These are phyloP conservation scores for Heracleum sosnowskyi DNA, from an alignment of 129 eudicot genomes.

Conservation along the genomic window DNA sequence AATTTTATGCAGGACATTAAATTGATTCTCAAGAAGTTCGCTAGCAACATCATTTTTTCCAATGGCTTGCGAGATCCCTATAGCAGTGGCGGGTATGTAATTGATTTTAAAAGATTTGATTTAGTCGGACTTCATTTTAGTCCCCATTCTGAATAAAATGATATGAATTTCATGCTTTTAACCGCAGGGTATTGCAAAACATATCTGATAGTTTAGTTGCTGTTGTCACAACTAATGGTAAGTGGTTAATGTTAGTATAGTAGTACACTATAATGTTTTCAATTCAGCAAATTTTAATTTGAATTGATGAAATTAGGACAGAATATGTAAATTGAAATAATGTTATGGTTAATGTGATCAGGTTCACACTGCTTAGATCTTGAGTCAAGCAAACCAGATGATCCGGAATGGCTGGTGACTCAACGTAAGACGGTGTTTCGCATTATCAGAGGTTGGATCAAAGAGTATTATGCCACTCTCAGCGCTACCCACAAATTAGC, in stretches of 20 bases:
- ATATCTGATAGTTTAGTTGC: slow-evolving; percentile 45
- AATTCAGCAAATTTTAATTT: too few species aligned
- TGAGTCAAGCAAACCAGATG: too few species aligned
- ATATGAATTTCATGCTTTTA: background rate
- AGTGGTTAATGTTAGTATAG: too few species aligned
- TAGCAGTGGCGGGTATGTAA: slow-evolving; percentile 66
- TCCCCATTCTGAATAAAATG: too few species aligned
- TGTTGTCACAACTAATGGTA: slow-evolving; percentile 43
- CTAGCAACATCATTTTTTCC: slow-evolving; percentile 83
- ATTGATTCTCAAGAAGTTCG: slow-evolving; percentile 45
- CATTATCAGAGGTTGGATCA: slow-evolving; percentile 37
- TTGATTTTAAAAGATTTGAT: background rate
- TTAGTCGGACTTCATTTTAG: background rate
- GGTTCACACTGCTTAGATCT: too few species aligned
- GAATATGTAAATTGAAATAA: too few species aligned
- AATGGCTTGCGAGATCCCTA: slow-evolving; percentile 82
- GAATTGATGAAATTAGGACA: too few species aligned
- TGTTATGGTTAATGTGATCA: background rate
- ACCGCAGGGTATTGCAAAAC: too few species aligned
- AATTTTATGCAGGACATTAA: slow-evolving; percentile 42
- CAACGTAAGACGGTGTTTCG: slow-evolving; percentile 26
- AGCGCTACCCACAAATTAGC: too few species aligned
- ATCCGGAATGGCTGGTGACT: too few species aligned
- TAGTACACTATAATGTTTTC: too few species aligned
- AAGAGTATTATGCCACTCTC: slow-evolving; percentile 31